A percentile compares a stretch with the other conserved stretches of the same genome.
Conservation (phyloP, 768 basidiomycete genomes). For the Psilocybe cyanescens region DNA sequence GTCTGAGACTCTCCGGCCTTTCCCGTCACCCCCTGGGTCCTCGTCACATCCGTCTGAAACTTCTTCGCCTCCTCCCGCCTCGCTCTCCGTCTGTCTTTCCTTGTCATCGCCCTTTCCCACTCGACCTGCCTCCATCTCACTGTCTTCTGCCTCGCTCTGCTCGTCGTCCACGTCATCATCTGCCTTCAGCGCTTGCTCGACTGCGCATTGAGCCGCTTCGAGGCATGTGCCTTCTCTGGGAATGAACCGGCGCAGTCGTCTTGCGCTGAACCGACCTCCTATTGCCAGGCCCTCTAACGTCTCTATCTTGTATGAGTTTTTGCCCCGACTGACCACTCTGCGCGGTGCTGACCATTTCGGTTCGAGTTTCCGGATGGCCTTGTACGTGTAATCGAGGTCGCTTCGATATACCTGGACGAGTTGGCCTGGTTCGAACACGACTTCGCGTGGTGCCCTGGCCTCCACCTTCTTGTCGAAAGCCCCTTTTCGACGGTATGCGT, state of each 20-base stretch:
- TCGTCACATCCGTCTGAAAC: no score
- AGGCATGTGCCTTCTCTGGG: neutral
- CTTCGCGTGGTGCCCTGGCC: slow-evolving; percentile 16
- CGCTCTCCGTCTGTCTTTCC: no score
- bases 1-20: no score
- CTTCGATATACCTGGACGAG: slow-evolving; percentile 34
- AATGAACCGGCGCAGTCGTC: slow-evolving; percentile 11
- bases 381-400: slow-evolving; percentile 29
- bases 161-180: no score
- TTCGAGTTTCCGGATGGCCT: slow-evolving; percentile 29
- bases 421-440: slow-evolving; percentile 27
- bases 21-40: no score
- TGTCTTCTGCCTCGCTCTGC: no score
- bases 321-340: neutral
- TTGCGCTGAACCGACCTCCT: slow-evolving; percentile 14
- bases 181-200: no score
- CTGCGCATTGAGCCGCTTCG: no score
- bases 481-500: slow-evolving; percentile 26
- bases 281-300: slow-evolving; percentile 16
- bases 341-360: slow-evolving; percentile 34
- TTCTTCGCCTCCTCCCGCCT: no score
- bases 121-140: no score
- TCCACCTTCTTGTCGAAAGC: slow-evolving; percentile 31
- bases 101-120: no score
- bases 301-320: slow-evolving; percentile 17